Evolutionary conservation across 2,329 filamentous ascomycete species (phyloP).

Genomic region (Aspergillus brunneoviolaceus): DNA sequence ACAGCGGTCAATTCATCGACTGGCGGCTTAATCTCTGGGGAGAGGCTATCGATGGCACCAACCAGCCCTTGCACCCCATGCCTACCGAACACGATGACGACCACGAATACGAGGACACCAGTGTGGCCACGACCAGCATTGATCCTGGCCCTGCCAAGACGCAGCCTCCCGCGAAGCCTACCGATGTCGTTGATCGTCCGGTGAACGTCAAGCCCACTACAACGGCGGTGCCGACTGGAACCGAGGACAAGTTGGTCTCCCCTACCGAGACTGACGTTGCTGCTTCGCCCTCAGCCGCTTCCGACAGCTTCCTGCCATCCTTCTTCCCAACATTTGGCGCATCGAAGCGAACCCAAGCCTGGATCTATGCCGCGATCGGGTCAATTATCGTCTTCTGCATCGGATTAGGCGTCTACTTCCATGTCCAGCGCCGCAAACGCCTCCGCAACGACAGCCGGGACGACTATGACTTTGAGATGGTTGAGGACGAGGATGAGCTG

Average conservation of each 20-base stretch:
- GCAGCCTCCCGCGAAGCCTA: conserved; percentile 48
- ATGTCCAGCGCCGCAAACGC: conserved; percentile 72
- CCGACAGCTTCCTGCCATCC: conserved; percentile 68
- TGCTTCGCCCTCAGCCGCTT: conserved; percentile 36
- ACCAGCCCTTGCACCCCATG: conserved; percentile 74
- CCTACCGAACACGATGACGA: conserved; percentile 81
- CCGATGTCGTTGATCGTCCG: conserved; percentile 66
- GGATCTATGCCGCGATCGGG: conserved; percentile 87
- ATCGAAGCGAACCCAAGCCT: conserved; percentile 80
- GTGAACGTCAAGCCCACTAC: conserved; percentile 58
- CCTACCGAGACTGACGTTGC: conserved; percentile 31
- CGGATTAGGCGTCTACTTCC: conserved; percentile 78
- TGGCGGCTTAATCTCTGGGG: conserved; percentile 96
- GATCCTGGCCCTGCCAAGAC: conserved; percentile 49
- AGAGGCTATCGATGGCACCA: conserved; percentile 73
- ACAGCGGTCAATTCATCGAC: conserved; percentile 77
- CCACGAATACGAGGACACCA: conserved; percentile 67
- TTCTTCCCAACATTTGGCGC: conserved; percentile 89
- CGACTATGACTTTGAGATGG: conserved; percentile 90
- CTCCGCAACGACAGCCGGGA: conserved; percentile 73
- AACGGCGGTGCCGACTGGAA: conserved; percentile 24
- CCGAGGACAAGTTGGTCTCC: conserved; percentile 27
- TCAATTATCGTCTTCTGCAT: conserved; percentile 82
- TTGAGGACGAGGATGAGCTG: conserved; percentile 73
- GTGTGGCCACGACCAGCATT: conserved; percentile 64